These are phyloP conservation scores for Diaporthe citriasiana DNA, from an alignment of 2,329 filamentous ascomycete genomes.

Conservation along the genomic window DNA sequence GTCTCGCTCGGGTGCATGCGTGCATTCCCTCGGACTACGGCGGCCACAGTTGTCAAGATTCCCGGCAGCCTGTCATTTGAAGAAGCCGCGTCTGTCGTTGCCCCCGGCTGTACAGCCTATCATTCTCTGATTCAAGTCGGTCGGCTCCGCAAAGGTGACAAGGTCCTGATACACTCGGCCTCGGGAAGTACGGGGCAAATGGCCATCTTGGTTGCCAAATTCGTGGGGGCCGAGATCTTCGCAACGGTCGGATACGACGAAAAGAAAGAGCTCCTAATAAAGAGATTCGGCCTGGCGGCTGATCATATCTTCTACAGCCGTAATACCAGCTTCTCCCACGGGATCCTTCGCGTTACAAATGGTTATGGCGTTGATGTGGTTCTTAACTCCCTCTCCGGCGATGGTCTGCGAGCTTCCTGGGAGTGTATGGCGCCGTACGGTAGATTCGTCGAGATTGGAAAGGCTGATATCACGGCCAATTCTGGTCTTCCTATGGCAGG, in stretches of 20 bases:
- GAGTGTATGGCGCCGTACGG: slow-evolving; percentile 59
- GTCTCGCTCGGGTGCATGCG: too few relatives aligned
- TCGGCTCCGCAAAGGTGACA: too few relatives aligned
- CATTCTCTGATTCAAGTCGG: too few relatives aligned
- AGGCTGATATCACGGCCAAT: slow-evolving; percentile 56
- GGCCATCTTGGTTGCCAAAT: too few relatives aligned
- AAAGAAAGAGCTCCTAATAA: neutral
- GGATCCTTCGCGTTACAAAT: slow-evolving; percentile 17
- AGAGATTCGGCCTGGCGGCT: neutral
- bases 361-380: slow-evolving; percentile 36
- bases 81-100: too few relatives aligned
- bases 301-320: slow-evolving; percentile 20
- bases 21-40: too few relatives aligned
- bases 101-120: too few relatives aligned
- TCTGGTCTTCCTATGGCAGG: slow-evolving; percentile 57
- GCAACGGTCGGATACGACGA: neutral
- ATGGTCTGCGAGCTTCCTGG: slow-evolving; percentile 59
- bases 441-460: slow-evolving; percentile 61
- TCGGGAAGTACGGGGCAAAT: too few relatives aligned
- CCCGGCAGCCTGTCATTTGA: too few relatives aligned
- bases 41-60: too few relatives aligned
- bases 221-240: too few relatives aligned
- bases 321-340: neutral
- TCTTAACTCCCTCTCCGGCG: slow-evolving; percentile 42
- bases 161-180: too few relatives aligned